These are phyloP conservation scores for Colletotrichum zoysiae DNA, from an alignment of 2,329 filamentous ascomycete genomes.

Conservation along the genomic window DNA sequence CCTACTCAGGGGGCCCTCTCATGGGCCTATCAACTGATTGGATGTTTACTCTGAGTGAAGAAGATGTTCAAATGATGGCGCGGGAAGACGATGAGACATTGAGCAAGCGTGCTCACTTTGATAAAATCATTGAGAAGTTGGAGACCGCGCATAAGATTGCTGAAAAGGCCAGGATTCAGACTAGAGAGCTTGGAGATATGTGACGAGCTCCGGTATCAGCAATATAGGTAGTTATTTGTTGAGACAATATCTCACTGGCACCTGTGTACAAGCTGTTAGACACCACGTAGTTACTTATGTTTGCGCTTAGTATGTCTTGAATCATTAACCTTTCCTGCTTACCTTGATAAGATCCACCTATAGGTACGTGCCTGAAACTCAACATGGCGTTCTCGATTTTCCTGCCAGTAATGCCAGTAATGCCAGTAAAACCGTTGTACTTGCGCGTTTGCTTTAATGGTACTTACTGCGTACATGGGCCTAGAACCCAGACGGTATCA, in stretches of 20 bases:
- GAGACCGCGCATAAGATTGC: slow-evolving; percentile 44
- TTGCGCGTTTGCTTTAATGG: no score
- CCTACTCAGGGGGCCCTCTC: slow-evolving; percentile 42
- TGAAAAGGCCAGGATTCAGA: slow-evolving; percentile 38
- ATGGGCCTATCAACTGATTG: slow-evolving; percentile 44
- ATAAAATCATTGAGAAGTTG: slow-evolving; percentile 20
- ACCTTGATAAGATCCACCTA: not conserved
- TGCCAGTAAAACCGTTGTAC: no score
- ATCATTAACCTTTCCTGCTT: not conserved
- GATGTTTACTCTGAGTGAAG: slow-evolving; percentile 41
- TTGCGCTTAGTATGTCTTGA: not conserved
- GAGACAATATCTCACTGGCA: not conserved
- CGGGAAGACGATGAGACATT: slow-evolving; percentile 45
- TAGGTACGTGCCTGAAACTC: not conserved
- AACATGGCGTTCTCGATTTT: no score
- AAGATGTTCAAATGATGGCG: slow-evolving; percentile 44
- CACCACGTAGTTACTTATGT: not conserved
- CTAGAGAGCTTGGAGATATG: not conserved
- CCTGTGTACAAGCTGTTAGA: not conserved
- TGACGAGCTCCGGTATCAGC: not conserved
- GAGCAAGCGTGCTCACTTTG: slow-evolving; percentile 24
- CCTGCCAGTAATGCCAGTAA: no score
- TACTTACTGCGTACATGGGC: no score
- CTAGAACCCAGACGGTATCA: no score
- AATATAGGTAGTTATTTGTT: not conserved